phyloP scores from a whole-genome alignment of 208 protist species.

The Acanthamoeba triangularis region DNA sequence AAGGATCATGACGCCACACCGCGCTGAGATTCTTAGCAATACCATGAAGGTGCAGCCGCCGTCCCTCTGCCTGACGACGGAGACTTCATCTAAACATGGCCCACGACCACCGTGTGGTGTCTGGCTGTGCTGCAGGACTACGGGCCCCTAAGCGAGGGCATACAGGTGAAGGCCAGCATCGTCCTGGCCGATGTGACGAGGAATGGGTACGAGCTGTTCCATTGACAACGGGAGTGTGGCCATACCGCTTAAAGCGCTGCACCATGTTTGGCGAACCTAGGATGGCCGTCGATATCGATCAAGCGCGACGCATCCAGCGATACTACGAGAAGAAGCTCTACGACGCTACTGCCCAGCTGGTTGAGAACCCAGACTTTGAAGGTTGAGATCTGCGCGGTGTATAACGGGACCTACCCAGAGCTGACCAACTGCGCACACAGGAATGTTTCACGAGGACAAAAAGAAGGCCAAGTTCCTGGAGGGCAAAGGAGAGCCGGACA shows the following conservation, averaged over 20 bases:
- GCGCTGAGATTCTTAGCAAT: conserved; percentile 37
- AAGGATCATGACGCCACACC: neutral
- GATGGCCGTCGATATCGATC: neutral
- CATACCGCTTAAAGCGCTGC: neutral
- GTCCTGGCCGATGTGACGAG: conserved; percentile 18
- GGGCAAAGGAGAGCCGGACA: neutral
- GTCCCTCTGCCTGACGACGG: neutral
- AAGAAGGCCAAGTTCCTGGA: conserved; percentile 24
- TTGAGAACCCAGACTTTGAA: conserved; percentile 16
- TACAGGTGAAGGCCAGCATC: conserved; percentile 56
- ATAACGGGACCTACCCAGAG: neutral
- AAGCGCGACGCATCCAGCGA: conserved; percentile 5
- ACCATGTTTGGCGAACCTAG: neutral
- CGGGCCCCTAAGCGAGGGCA: conserved; percentile 48
- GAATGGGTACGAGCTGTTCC: neutral
- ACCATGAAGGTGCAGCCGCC: neutral
- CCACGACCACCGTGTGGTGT: too few relatives aligned
- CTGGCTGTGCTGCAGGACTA: neutral
- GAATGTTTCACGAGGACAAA: conserved; percentile 27
- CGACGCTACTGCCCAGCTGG: neutral
- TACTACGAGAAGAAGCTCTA: conserved; percentile 19
- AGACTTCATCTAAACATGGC: neutral
- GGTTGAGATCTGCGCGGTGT: neutral
- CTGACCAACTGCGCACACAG: neutral
- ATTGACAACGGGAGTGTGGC: neutral